Base-by-base conservation (phyloP, 2,329 filamentous ascomycete genomes). In the Fusarium albidum region DNA sequence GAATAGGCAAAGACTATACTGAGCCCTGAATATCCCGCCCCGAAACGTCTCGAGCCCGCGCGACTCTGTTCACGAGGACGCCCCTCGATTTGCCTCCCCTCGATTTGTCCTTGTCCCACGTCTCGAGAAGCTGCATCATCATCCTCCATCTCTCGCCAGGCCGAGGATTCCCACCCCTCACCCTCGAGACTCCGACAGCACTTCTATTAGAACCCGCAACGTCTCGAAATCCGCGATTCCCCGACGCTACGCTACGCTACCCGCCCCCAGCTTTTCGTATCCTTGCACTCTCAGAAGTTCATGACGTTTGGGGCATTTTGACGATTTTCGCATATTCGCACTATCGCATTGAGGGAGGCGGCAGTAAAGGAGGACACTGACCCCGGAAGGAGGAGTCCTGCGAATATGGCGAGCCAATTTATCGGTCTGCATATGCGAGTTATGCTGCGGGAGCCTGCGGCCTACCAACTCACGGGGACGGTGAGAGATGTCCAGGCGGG, bases 401-500 rank as follows among this genome's bases (percentile, higher is more conserved):
- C 25, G 17, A 69, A 34, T 34, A 76, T 76, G 74, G 85, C 87
- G 41, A 79, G 81, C 54, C 80, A 86, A 68, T 92, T 94, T 71
- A 85, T 91, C 67, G 91, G 91, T 57, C 82, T 91, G 71, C 86
- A 88, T 55, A 91, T 95, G 75, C 77, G 86, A 55, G 87, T 95
- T 67, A 88, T 87, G 29, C 80, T 95, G 59, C 83, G 82, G 65
- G 79, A 85, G 52, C 88, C 89, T 45, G 80, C 82, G 3, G 83
- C 84, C 55, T 83, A 82, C 34, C 79, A 84, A 65, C 76, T 94
- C 42, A 85, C 86, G 55, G 91, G 91, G 44, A 83, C 84, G 17
- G 89, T 96, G 29, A 82, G 85, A 55, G 81, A 86, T 63, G 86
- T 94, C 47, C 81, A 78, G 53, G 76, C 88, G 56, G 86, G 88